Percentiles rank a stretch among this genome's conserved stretches.
Conservation (phyloP, 2,329 filamentous ascomycete species). For the Onygena corvina region DNA sequence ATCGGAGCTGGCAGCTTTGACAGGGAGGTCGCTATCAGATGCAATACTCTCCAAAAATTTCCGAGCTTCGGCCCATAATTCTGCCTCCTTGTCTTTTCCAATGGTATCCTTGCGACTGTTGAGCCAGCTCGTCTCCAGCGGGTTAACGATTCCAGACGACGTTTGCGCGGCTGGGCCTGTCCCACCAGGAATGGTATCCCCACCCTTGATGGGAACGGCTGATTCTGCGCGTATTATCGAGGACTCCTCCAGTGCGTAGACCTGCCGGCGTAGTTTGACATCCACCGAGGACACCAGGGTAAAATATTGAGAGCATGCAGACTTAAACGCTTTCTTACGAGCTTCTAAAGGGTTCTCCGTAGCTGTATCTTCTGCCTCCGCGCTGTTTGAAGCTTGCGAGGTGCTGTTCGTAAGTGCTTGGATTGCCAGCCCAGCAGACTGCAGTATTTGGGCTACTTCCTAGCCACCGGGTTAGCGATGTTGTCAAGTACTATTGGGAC, state of each 20-base stretch:
- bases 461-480: slow-evolving; percentile 15
- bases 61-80: slow-evolving; percentile 57
- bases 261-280: slow-evolving; percentile 60
- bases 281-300: slow-evolving; percentile 60
- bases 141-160: slow-evolving; percentile 37
- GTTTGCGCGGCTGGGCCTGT: slow-evolving; percentile 18
- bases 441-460: slow-evolving; percentile 45
- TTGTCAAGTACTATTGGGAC: not conserved
- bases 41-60: slow-evolving; percentile 40
- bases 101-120: slow-evolving; percentile 77
- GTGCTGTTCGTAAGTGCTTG: slow-evolving; percentile 48
- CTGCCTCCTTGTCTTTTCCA: slow-evolving; percentile 69
- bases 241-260: slow-evolving; percentile 70
- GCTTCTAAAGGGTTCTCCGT: slow-evolving; percentile 38
- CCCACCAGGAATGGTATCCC: slow-evolving; percentile 20
- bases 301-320: slow-evolving; percentile 50
- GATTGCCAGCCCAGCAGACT: slow-evolving; percentile 50
- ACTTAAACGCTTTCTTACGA: slow-evolving; percentile 49
- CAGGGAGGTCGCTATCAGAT: slow-evolving; percentile 11
- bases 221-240: slow-evolving; percentile 50
- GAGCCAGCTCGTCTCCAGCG: slow-evolving; percentile 73
- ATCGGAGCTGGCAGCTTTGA: not conserved
- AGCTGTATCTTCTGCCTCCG: not conserved
- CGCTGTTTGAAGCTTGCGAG: slow-evolving; percentile 22
- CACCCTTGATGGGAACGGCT: slow-evolving; percentile 21